Evolutionary conservation across 1,284 basidiomycete species (phyloP).

Genomic region (Ustilago shanxiensis): DNA sequence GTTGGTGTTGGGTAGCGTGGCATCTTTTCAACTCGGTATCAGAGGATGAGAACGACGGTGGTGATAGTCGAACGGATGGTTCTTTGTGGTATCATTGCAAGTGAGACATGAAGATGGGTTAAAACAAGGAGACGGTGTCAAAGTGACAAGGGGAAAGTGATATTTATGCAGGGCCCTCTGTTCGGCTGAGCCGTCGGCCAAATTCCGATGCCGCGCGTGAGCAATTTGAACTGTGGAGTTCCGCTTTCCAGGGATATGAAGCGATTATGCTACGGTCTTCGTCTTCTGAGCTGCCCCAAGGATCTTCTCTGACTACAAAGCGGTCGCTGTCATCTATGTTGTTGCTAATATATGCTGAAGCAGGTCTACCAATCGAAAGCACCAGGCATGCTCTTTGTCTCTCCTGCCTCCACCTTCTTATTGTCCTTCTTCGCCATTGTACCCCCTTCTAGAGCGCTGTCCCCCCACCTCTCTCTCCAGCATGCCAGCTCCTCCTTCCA

Average conservation of each 20-base stretch:
- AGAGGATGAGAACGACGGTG: background rate
- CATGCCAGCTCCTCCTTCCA: conserved; percentile 56
- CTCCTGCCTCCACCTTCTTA: background rate
- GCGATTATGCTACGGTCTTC: background rate
- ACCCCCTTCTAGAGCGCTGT: conserved; percentile 15
- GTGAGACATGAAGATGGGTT: background rate
- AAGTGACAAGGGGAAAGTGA: conserved; percentile 1
- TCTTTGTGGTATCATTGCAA: background rate
- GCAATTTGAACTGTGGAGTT: conserved; percentile 9
- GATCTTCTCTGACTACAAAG: too few species aligned
- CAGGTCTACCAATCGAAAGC: conserved; percentile 40
- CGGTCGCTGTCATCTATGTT: background rate
- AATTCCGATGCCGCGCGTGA: conserved; percentile 3
- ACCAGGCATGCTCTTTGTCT: conserved; percentile 32
- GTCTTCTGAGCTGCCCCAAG: too few species aligned
- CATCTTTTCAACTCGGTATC: conserved; percentile 13
- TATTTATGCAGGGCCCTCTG: conserved; percentile 12
- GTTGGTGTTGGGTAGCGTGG: conserved; percentile 39
- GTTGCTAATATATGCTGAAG: background rate
- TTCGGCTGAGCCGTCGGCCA: conserved; percentile 3
- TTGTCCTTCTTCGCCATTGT: background rate
- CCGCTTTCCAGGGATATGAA: background rate
- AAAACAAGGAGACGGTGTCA: background rate
- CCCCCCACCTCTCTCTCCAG: conserved; percentile 56
- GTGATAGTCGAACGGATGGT: conserved; percentile 1